phyloP scores from a whole-genome alignment of 306 rosid species.

The Fragaria nilgerrensis region DNA sequence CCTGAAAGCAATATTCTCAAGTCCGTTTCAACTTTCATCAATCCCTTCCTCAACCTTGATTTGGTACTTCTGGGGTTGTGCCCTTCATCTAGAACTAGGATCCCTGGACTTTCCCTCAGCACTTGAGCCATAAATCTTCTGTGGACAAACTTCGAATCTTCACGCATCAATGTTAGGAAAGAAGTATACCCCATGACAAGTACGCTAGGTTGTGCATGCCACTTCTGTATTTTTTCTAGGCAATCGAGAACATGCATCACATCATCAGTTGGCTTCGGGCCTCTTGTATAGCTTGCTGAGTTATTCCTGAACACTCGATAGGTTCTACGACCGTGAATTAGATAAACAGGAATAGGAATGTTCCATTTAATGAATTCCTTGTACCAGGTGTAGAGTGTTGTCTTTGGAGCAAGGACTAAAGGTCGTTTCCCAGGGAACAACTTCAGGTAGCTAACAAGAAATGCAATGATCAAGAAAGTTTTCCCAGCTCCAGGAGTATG shows the following conservation, averaged over 20 bases:
- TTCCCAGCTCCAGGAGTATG: conserved; percentile 95
- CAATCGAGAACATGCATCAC: conserved; percentile 78
- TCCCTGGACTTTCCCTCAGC: conserved; percentile 82
- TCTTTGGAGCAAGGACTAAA: conserved; percentile 80
- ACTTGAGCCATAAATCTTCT: conserved; percentile 85
- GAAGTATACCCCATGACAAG: conserved; percentile 96
- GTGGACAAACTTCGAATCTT: conserved; percentile 68
- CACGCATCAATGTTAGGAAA: conserved; percentile 77
- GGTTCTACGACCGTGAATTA: conserved; percentile 68
- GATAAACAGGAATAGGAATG: conserved; percentile 70
- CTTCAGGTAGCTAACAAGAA: conserved; percentile 77
- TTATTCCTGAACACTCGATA: conserved; percentile 42
- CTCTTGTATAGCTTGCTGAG: conserved; percentile 43
- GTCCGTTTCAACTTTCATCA: conserved; percentile 92
- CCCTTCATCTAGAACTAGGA: conserved; percentile 84
- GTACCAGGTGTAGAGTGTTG: conserved; percentile 84
- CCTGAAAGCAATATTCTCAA: conserved; percentile 85
- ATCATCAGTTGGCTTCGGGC: conserved; percentile 58
- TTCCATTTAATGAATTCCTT: conserved; percentile 86
- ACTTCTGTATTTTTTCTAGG: conserved; percentile 65
- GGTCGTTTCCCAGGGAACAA: conserved; percentile 77
- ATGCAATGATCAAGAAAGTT: conserved; percentile 74
- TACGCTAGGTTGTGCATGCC: conserved; percentile 91
- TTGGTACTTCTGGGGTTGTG: conserved; percentile 97
- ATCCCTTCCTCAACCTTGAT: conserved; percentile 76